These are phyloP conservation scores for Phoenix roebelenii DNA, from an alignment of 176 grass and related monocot species.

Conservation along the genomic window DNA sequence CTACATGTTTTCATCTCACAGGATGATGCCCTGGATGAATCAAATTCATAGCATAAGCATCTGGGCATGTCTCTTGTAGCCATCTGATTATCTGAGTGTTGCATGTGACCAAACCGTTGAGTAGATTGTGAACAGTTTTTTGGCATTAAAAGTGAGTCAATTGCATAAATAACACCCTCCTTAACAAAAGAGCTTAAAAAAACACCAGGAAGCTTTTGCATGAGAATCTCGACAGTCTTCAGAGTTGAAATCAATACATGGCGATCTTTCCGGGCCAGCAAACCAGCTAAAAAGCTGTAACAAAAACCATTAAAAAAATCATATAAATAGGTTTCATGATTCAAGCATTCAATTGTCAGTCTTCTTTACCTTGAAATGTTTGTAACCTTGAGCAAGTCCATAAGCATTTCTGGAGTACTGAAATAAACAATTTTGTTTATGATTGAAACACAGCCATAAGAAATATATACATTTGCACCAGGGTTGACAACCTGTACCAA, in stretches of 20 bases:
- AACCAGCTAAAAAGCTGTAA: constrained; percentile 86
- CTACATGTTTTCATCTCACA: constrained; percentile 51
- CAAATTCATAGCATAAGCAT: constrained; percentile 89
- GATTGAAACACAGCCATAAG: constrained; percentile 77
- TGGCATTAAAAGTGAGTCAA: constrained; percentile 67
- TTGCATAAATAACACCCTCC: constrained; percentile 81
- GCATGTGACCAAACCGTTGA: constrained; percentile 17
- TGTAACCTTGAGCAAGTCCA: constrained; percentile 64
- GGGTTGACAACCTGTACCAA: constrained; percentile 61
- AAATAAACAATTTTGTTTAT: constrained; percentile 89
- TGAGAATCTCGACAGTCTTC: constrained; percentile 82
- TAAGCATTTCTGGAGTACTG: constrained; percentile 74
- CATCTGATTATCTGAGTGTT: constrained; percentile 37
- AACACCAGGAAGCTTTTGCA: constrained; percentile 93
- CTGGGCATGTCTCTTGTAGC: constrained; percentile 42
- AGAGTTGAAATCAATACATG: constrained; percentile 71
- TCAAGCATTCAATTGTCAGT: too few species aligned
- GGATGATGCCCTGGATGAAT: constrained; percentile 30
- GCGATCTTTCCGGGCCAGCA: constrained; percentile 78
- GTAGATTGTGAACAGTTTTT: constrained; percentile 44
- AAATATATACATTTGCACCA: constrained; percentile 75
- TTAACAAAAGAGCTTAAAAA: constrained; percentile 93
- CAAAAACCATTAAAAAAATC: constrained; percentile 29
- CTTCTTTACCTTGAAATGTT: constrained; percentile 80
- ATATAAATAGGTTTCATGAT: neutral